Evolutionary conservation across 1,139 yeast species (phyloP).

Genomic region (Magnusiomyces clavatus): DNA sequence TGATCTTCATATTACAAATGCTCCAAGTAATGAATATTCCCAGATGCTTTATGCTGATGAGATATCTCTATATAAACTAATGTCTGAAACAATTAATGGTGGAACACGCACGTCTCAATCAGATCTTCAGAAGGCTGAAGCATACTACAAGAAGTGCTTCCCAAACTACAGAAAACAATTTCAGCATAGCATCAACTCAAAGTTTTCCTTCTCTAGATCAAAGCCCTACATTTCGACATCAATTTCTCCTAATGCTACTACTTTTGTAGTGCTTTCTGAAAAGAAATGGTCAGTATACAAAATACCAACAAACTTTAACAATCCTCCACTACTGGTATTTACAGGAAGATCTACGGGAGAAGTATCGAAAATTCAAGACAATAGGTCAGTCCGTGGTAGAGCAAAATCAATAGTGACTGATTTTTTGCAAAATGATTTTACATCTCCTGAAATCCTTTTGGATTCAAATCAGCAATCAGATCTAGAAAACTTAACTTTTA

Average conservation of each 20-base stretch:
- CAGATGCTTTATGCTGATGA: neutral
- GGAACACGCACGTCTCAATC: slow-evolving; percentile 9
- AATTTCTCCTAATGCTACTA: slow-evolving; percentile 54
- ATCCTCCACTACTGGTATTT: slow-evolving; percentile 50
- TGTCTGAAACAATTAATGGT: slow-evolving; percentile 6
- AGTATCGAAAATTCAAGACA: slow-evolving; percentile 15
- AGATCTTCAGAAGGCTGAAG: slow-evolving; percentile 24
- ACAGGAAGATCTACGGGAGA: slow-evolving; percentile 67
- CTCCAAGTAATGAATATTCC: no score
- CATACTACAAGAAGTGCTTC: slow-evolving; percentile 61
- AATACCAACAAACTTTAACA: slow-evolving; percentile 38
- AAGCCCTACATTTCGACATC: slow-evolving; percentile 50
- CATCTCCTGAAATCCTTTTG: no score
- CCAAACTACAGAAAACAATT: slow-evolving; percentile 69
- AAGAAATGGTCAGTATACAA: slow-evolving; percentile 67
- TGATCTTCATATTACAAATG: neutral
- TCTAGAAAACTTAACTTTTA: slow-evolving; percentile 47
- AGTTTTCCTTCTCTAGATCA: slow-evolving; percentile 41
- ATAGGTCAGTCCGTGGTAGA: neutral
- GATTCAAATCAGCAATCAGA: neutral
- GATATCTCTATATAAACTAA: neutral
- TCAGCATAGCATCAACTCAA: slow-evolving; percentile 57
- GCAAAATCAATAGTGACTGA: slow-evolving; percentile 6
- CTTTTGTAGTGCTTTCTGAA: slow-evolving; percentile 57
- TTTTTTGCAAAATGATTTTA: slow-evolving; percentile 1